Base-by-base conservation (phyloP, 495 filamentous ascomycete genomes). In the Venustampulla echinocandica region DNA sequence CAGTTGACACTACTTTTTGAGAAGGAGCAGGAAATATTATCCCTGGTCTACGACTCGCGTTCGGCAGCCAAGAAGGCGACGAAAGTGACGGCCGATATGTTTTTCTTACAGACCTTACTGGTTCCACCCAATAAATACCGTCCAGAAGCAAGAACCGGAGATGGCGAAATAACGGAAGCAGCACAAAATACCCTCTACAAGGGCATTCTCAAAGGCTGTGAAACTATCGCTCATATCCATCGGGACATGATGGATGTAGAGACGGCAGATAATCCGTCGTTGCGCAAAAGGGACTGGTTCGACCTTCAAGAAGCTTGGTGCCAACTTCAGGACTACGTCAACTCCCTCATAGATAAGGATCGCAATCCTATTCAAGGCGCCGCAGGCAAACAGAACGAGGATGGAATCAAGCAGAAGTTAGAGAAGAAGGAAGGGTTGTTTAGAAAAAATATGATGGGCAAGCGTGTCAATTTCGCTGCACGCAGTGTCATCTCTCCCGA, bases 371-470 rank as follows among this genome's bases (percentile, higher is more conserved):
- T 87, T 10, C 77, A 80, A 33, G 89, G 90, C 7, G 65, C 74
- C 3, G 86, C 86, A 6, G 82, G 72, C 3, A 76, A 75, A 58
- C 65, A 73, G 39, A 80, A 81, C 35, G 80, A 85, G 47, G 82
- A 88, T 30, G 93, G 93, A 47, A 93, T 99, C 64, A 99, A 97
- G 66, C 93, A 99, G 59, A 84, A 87, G 57, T 75, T 99, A 13
- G 93, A 99, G 66, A 97, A 97, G 74, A 99, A 99, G 65, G 93
- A 99, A 59, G 93, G 93, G 37, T 68, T 99, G 38, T 97, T 99
- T 71, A 74, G 93, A 55, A 97, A 90, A 74, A 94, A 99, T 69
- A 97, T 99, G 90, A 99, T 99, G 93, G 93, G 93, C 38, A 99
- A 99, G 70, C 85, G 93, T 68, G 93, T 99, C 63, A 97, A 99